Conservation (phyloP, 768 basidiomycete species). For the Xanthoconium stramineum region DNA sequence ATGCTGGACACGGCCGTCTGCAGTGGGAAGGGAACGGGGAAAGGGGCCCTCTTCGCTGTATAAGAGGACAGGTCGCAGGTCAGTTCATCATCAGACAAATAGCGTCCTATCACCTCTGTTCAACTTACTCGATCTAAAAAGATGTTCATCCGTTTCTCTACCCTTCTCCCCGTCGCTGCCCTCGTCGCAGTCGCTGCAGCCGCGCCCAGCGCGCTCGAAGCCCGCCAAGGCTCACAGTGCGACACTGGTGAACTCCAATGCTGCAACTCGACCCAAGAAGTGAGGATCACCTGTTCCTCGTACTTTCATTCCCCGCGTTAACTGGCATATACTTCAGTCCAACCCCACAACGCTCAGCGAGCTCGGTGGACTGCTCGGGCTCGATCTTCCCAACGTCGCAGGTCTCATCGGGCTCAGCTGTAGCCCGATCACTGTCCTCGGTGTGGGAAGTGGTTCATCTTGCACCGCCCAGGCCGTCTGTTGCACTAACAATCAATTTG, state of each 20-base stretch:
- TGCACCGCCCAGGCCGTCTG: slow-evolving; percentile 14
- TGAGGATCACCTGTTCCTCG: no score
- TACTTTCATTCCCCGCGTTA: no score
- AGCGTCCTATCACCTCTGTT: neutral
- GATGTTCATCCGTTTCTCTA: slow-evolving; percentile 8
- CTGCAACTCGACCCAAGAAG: neutral
- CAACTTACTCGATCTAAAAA: neutral
- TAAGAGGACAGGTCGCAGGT: slow-evolving; percentile 4
- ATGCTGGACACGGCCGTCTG: neutral
- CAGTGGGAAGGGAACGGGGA: no score
- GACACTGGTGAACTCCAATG: slow-evolving; percentile 7
- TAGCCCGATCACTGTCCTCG: neutral
- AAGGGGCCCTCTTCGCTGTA: neutral
- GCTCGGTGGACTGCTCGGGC: neutral
- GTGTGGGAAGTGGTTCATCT: neutral
- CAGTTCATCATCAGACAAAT: neutral
- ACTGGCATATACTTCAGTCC: no score
- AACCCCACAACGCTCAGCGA: neutral
- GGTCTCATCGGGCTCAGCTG: slow-evolving; percentile 9
- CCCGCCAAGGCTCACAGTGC: neutral
- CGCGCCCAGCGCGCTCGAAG: slow-evolving; percentile 4
- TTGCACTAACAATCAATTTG: slow-evolving; percentile 9
- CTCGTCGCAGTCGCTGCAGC: slow-evolving; percentile 6
- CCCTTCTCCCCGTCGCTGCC: slow-evolving; percentile 10
- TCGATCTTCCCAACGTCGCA: neutral